phyloP scores from a whole-genome alignment of 129 eudicot species.

The Helianthus annuus region HanXRQr2.0-SUNRISE NC_035436.2:202428071-202428570 shows the following conservation, averaged over 20 bases:
- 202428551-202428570: too few relatives aligned
- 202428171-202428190: conserved; percentile 79
- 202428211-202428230: conserved; percentile 66
- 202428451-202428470: too few relatives aligned
- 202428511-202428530: too few relatives aligned
- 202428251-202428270: conserved; percentile 86
- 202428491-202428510: too few relatives aligned
- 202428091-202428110: conserved; percentile 88
- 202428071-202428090: conserved; percentile 76
- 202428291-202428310: conserved; percentile 70
- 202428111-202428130: conserved; percentile 89
- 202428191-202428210: conserved; percentile 88
- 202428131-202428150: conserved; percentile 93
- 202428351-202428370: too few relatives aligned
- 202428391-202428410: too few relatives aligned
- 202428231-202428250: conserved; percentile 90
- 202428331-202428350: conserved; percentile 27
- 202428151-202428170: conserved; percentile 84
- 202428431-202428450: too few relatives aligned
- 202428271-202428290: conserved; percentile 75
- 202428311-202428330: conserved; percentile 49
- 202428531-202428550: too few relatives aligned
- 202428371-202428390: too few relatives aligned
- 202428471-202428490: too few relatives aligned
- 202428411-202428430: too few relatives aligned